Percentiles rank a stretch among this genome's conserved stretches.
Conservation (phyloP, 208 protist genomes). For the Strigomonas culicis region DNA sequence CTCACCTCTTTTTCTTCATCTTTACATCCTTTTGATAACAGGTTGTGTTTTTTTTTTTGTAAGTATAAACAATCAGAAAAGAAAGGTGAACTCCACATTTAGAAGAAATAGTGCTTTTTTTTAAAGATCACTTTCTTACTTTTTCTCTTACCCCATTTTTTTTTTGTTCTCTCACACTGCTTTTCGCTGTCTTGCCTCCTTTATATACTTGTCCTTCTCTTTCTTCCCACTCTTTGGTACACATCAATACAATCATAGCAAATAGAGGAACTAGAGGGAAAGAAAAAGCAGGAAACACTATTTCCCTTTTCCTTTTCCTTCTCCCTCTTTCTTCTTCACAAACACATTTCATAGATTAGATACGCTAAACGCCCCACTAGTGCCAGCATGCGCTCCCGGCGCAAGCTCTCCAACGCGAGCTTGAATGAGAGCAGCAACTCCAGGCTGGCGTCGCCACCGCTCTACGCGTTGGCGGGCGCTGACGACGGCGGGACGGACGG, state of each 20-base stretch:
- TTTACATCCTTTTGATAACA: background rate
- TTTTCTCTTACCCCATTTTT: slow-evolving; percentile 8
- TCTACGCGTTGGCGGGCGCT: too few species aligned
- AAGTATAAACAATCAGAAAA: background rate
- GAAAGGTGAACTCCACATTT: background rate
- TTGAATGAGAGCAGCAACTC: too few species aligned
- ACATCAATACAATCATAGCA: background rate
- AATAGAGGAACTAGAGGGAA: too few species aligned
- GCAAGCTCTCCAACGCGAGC: too few species aligned
- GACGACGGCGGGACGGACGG: too few species aligned
- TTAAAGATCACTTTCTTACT: background rate
- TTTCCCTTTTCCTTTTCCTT: background rate
- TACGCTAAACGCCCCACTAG: background rate
- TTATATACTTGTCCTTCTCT: too few species aligned
- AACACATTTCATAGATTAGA: background rate
- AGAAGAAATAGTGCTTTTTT: background rate
- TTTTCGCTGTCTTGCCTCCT: too few species aligned
- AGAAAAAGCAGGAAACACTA: background rate
- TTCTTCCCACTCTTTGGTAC: background rate
- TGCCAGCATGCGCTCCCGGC: too few species aligned
- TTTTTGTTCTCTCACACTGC: background rate
- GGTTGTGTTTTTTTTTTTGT: background rate
- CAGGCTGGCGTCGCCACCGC: too few species aligned
- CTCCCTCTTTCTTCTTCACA: background rate
- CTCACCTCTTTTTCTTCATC: background rate